These are phyloP conservation scores for Saccharomycopsis fodiens DNA, from an alignment of 805 yeast genomes.

Conservation along the genomic window DNA sequence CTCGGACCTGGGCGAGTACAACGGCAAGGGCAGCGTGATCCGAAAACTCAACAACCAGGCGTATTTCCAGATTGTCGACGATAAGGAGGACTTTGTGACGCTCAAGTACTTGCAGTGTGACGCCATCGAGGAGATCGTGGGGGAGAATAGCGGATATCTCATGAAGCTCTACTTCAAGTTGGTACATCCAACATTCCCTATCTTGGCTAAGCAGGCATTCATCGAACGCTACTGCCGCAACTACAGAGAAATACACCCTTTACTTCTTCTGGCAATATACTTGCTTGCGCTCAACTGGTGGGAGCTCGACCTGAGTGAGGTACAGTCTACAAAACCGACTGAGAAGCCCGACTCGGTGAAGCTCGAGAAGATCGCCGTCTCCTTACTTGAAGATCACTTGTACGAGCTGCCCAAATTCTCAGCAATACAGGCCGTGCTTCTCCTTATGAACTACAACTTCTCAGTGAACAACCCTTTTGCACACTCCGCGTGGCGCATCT, in stretches of 20 bases:
- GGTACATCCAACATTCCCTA: constrained; percentile 26
- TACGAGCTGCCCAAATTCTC: constrained; percentile 28
- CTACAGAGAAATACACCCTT: constrained; percentile 27
- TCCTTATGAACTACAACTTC: constrained; percentile 26
- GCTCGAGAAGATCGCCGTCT: constrained; percentile 25
- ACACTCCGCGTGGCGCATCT: constrained; percentile 21
- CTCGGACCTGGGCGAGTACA: constrained; percentile 6
- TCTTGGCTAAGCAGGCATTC: constrained; percentile 24
- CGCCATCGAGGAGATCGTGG: constrained; percentile 25
- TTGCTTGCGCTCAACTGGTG: constrained; percentile 26
- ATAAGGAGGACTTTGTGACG: constrained; percentile 24
- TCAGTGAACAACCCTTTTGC: constrained; percentile 10
- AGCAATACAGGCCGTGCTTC: constrained; percentile 33
- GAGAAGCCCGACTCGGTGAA: constrained; percentile 23
- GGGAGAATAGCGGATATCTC: constrained; percentile 23
- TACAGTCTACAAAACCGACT: constrained; percentile 5
- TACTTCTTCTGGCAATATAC: constrained; percentile 25
- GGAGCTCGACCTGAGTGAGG: constrained; percentile 19
- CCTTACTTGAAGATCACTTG: constrained; percentile 25
- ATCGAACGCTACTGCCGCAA: constrained; percentile 26
- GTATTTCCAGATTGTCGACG: constrained; percentile 24
- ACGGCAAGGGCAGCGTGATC: constrained; percentile 15
- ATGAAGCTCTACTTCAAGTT: constrained; percentile 24
- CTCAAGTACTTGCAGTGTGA: constrained; percentile 25
- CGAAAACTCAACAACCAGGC: constrained; percentile 24